Conservation (phyloP, 805 yeast species). For the Candida koratica region DNA sequence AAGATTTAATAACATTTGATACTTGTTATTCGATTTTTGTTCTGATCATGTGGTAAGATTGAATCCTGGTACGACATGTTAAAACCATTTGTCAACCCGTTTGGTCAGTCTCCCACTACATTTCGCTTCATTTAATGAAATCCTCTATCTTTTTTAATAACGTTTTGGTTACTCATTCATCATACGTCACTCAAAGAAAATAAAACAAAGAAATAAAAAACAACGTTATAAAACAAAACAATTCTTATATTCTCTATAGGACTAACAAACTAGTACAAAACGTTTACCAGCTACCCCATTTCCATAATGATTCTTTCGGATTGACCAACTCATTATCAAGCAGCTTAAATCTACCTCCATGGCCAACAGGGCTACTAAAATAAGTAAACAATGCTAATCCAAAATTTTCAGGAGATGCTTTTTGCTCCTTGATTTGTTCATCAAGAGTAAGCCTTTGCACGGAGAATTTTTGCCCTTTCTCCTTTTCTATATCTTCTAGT, state of each 20-base stretch:
- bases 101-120: conserved; percentile 18
- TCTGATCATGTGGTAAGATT: conserved; percentile 46
- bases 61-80: conserved; percentile 13
- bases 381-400: conserved; percentile 1
- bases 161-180: neutral
- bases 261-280: too few species aligned
- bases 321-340: conserved; percentile 7
- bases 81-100: conserved; percentile 4
- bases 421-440: neutral
- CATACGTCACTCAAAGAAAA: neutral
- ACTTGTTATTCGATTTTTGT: conserved; percentile 36
- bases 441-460: neutral
- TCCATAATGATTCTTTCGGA: conserved; percentile 9
- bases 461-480: conserved; percentile 5
- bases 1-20: conserved; percentile 41
- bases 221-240: neutral
- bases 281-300: conserved; percentile 7
- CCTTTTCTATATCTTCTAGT: conserved; percentile 11
- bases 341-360: neutral
- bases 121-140: neutral
- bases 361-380: conserved; percentile 3
- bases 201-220: neutral
- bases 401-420: neutral
- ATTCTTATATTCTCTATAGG: neutral
- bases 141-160: neutral